Percentiles rank a stretch among this genome's conserved stretches.
Conservation (phyloP, 805 yeast genomes). For the Lipomyces starkeyi region DNA sequence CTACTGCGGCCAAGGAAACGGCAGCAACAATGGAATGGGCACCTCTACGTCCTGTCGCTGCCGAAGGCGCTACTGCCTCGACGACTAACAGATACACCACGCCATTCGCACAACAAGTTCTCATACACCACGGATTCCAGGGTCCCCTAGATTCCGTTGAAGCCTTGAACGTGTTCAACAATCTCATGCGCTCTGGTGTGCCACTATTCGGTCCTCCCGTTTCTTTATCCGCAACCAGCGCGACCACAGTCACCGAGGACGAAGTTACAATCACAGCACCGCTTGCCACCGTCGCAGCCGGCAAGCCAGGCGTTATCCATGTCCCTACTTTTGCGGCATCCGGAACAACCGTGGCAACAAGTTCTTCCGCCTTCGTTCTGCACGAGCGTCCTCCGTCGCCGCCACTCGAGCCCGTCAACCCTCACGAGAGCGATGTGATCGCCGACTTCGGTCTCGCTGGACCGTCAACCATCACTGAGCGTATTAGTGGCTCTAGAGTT, state of each 20-base stretch:
- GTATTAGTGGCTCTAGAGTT: not conserved
- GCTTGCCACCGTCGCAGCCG: not conserved
- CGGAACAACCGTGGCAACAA: not conserved
- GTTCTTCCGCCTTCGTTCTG: not conserved
- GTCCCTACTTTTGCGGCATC: constrained; percentile 15
- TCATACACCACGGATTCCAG: constrained; percentile 23
- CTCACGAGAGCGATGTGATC: constrained; percentile 1
- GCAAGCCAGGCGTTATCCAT: constrained; percentile 12
- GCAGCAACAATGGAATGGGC: not conserved
- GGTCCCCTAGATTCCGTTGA: constrained; percentile 30
- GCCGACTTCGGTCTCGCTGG: constrained; percentile 11
- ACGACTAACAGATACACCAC: constrained; percentile 25
- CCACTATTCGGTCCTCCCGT: not conserved
- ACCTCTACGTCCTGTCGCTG: not conserved
- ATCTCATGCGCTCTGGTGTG: constrained; percentile 10
- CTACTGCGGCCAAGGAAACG: not conserved
- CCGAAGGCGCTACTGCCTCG: not conserved
- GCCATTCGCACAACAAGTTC: constrained; percentile 28
- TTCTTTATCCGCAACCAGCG: not conserved
- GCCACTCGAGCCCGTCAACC: constrained; percentile 10
- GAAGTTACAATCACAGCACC: not conserved
- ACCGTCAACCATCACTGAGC: not conserved
- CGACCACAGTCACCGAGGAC: not conserved
- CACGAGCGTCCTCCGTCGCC: constrained; percentile 26
- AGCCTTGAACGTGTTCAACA: constrained; percentile 27